These are phyloP conservation scores for Pyricularia grisea DNA, from an alignment of 2,329 filamentous ascomycete genomes.

Conservation along the genomic window DNA sequence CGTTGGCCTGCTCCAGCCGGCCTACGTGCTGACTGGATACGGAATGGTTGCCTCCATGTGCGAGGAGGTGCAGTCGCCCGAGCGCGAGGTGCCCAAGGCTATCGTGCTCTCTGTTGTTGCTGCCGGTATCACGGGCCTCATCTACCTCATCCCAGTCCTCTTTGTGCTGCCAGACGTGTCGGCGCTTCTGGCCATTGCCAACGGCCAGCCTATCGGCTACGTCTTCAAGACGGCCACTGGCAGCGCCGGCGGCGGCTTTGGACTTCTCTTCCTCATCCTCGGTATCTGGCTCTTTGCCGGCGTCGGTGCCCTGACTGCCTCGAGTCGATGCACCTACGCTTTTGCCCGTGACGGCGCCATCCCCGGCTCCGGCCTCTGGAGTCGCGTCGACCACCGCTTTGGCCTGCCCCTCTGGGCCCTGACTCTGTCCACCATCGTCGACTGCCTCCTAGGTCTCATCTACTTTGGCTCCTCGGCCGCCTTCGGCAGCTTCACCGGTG, in stretches of 20 bases:
- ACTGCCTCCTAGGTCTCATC: slow-evolving; percentile 45
- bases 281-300: slow-evolving; percentile 54
- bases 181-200: neutral
- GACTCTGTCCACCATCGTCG: slow-evolving; percentile 43
- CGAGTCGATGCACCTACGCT: slow-evolving; percentile 51
- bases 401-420: slow-evolving; percentile 40
- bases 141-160: slow-evolving; percentile 59
- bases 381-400: slow-evolving; percentile 39
- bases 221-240: neutral
- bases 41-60: slow-evolving; percentile 46
- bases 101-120: slow-evolving; percentile 60
- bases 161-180: slow-evolving; percentile 57
- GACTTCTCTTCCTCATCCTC: slow-evolving; percentile 47
- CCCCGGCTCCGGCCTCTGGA: slow-evolving; percentile 33
- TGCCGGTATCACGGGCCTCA: slow-evolving; percentile 55
- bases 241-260: slow-evolving; percentile 34
- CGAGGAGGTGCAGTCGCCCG: slow-evolving; percentile 50
- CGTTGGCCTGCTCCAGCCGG: slow-evolving; percentile 33
- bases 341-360: slow-evolving; percentile 47
- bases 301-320: slow-evolving; percentile 43
- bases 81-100: slow-evolving; percentile 61
- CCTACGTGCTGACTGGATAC: slow-evolving; percentile 45
- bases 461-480: slow-evolving; percentile 45
- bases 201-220: neutral
- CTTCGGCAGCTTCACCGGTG: slow-evolving; percentile 48